A percentile compares a stretch with the other conserved stretches of the same genome.
Evolutionary conservation across 805 yeast genomes (phyloP).

Genomic region (Lachancea fermentati): DNA sequence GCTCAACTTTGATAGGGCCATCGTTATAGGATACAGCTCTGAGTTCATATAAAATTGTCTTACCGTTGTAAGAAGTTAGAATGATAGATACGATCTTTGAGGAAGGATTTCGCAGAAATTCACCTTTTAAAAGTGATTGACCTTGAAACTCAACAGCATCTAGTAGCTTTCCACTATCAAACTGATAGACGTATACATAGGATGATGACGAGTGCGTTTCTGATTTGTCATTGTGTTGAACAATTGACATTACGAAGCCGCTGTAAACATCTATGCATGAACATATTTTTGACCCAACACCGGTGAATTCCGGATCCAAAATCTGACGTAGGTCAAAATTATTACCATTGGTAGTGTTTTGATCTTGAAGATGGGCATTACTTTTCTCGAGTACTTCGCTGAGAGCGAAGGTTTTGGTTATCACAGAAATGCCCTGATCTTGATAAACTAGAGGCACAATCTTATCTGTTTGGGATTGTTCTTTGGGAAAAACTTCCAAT

Average conservation of each 20-base stretch:
- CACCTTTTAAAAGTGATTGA: conserved; percentile 14
- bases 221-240: conserved; percentile 9
- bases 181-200: conserved; percentile 11
- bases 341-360: not conserved
- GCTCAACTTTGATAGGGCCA: conserved; percentile 8
- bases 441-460: conserved; percentile 10
- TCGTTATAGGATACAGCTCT: conserved; percentile 3
- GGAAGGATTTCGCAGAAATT: conserved; percentile 15
- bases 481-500: too few relatives aligned
- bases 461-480: too few relatives aligned
- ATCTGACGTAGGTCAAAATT: conserved; percentile 2
- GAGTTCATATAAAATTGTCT: conserved; percentile 22
- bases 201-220: conserved; percentile 8
- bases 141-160: conserved; percentile 22
- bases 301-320: not conserved
- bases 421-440: conserved; percentile 11
- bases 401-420: conserved; percentile 12
- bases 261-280: conserved; percentile 12
- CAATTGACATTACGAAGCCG: conserved; percentile 10
- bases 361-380: conserved; percentile 2
- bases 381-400: conserved; percentile 11
- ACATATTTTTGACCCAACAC: conserved; percentile 5
- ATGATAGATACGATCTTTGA: conserved; percentile 15
- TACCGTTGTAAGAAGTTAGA: conserved; percentile 20
- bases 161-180: conserved; percentile 15